phyloP scores from a whole-genome alignment of 768 basidiomycete genomes.

The Calocybe indica region DNA sequence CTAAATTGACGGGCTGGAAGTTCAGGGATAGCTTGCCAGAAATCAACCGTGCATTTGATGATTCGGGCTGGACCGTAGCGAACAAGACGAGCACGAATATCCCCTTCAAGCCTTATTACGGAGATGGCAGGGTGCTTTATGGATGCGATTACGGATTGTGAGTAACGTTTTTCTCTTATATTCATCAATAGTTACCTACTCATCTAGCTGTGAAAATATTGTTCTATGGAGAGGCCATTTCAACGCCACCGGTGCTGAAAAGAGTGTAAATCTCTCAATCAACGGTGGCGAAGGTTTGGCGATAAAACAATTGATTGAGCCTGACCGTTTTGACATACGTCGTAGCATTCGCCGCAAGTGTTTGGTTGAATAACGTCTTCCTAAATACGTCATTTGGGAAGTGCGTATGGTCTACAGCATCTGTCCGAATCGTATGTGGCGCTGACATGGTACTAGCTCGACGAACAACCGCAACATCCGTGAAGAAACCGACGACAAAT shows the following conservation, averaged over 20 bases:
- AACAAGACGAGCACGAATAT: conserved; percentile 72
- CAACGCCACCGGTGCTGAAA: conserved; percentile 49
- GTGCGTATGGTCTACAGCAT: conserved; percentile 27
- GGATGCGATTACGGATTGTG: conserved; percentile 87
- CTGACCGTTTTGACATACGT: background rate
- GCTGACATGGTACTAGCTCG: conserved; percentile 34
- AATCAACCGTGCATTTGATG: conserved; percentile 48
- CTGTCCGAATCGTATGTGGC: background rate
- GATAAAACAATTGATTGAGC: background rate
- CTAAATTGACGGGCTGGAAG: conserved; percentile 62
- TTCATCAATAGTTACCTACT: background rate
- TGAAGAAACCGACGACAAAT: conserved; percentile 65
- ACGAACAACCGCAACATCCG: conserved; percentile 56
- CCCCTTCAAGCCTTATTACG: conserved; percentile 62
- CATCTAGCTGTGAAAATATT: conserved; percentile 68
- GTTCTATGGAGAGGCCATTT: conserved; percentile 85
- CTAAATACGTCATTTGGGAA: conserved; percentile 71
- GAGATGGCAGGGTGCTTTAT: conserved; percentile 73
- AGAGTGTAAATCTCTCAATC: conserved; percentile 67
- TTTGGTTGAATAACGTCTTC: conserved; percentile 75
- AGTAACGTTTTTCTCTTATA: conserved; percentile 17
- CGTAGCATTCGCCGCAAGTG: conserved; percentile 73
- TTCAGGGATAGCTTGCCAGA: conserved; percentile 76
- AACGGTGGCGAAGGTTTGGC: conserved; percentile 70
- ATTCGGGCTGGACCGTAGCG: conserved; percentile 58